phyloP scores from a whole-genome alignment of 192 early-diverging fungal species.

The Paraglomus occultum region DNA sequence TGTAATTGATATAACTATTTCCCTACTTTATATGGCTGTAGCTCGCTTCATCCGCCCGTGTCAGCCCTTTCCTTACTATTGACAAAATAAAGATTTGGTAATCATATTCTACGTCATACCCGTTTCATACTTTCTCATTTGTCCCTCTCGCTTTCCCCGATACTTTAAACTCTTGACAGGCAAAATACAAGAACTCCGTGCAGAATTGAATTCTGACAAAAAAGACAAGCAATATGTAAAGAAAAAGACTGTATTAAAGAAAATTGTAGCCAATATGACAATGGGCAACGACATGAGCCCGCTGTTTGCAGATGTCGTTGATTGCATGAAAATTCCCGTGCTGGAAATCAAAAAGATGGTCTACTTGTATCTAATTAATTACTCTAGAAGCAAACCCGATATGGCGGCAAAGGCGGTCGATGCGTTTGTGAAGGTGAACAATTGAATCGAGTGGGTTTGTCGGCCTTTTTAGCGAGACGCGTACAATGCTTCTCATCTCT shows the following conservation, averaged over 20 bases:
- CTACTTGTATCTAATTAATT: conserved; percentile 96
- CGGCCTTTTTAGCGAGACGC: neutral
- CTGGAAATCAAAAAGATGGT: conserved; percentile 90
- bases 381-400: conserved; percentile 90
- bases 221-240: conserved; percentile 76
- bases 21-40: no score
- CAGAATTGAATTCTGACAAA: conserved; percentile 84
- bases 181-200: conserved; percentile 86
- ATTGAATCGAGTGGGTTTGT: neutral
- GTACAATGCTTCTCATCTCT: conserved; percentile 19
- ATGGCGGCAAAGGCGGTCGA: conserved; percentile 90
- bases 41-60: neutral
- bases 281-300: conserved; percentile 99
- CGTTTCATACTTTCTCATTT: conserved; percentile 1
- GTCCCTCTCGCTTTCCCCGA: neutral
- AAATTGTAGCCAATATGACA: conserved; percentile 99
- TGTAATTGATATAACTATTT: no score
- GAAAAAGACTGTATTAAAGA: conserved; percentile 85
- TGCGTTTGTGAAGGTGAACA: conserved; percentile 76
- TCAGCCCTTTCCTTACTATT: neutral
- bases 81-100: no score
- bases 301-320: conserved; percentile 89
- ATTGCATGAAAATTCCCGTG: conserved; percentile 86
- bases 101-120: neutral
- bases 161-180: conserved; percentile 49